A percentile compares a stretch with the other conserved stretches of the same genome.
phyloP scores from a whole-genome alignment of 2,329 filamentous ascomycete species.

The Verticillium zaregamsianum region DNA sequence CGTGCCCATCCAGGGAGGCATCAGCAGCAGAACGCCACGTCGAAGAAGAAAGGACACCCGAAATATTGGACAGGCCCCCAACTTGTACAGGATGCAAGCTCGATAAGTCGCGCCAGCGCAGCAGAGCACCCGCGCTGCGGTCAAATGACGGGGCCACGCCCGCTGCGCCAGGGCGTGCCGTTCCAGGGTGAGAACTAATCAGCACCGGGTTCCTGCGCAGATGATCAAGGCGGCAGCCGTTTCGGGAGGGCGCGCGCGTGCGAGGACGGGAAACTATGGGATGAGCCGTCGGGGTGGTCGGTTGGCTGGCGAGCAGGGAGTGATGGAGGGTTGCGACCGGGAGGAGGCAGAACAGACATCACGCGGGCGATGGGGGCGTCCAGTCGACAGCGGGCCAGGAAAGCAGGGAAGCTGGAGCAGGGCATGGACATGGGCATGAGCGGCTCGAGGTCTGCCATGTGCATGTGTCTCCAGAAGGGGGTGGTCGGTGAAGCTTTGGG shows the following conservation, averaged over 20 bases:
- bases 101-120: neutral
- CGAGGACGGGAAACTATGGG: neutral
- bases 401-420: neutral
- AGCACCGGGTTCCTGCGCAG: slow-evolving; percentile 26
- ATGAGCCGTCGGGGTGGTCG: neutral
- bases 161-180: neutral
- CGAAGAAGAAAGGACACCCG: neutral
- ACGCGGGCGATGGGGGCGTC: neutral
- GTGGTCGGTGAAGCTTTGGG: neutral
- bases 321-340: neutral
- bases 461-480: neutral
- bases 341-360: neutral
- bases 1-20: neutral
- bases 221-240: slow-evolving; percentile 15
- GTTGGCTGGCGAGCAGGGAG: neutral
- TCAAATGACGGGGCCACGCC: neutral
- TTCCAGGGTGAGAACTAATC: neutral
- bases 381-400: neutral
- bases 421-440: neutral
- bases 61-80: neutral
- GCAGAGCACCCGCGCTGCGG: neutral
- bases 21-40: neutral
- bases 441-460: neutral
- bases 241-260: slow-evolving; percentile 8
- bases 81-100: neutral